Base-by-base conservation (phyloP, 2,329 filamentous ascomycete genomes). In the Epichloe hybrida region DNA sequence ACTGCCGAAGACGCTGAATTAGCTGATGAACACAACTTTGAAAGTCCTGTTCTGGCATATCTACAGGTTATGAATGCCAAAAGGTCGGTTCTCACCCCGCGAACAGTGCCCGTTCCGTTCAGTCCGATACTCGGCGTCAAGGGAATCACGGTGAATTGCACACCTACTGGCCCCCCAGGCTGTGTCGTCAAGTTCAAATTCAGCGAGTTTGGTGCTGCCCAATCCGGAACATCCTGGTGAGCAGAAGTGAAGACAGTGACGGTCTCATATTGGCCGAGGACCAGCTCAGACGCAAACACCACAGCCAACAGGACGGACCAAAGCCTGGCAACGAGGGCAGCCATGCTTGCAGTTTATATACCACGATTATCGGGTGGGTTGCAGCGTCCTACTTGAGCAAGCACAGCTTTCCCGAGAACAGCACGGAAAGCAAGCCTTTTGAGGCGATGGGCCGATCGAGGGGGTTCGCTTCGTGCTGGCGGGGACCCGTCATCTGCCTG, bases 121-220 rank as follows among this genome's bases (percentile, higher is more conserved):
- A 73, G 53, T 1, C 72, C 74, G 38, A 70, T 55, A 8, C 57
- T 62, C 39, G 56, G 49, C 0, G 72, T 76, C 52, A 75, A 62
- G 12, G 74, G 74, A 38, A 74, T 67, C 17, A 76, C 65, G 20
- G 65, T 64, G 54, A 70, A 74, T 15, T 70, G 58, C 38, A 66
- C 48, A 2, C 62, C 54, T 5, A 58, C 39, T 21, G 56, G 53
- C 4, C 61, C 61, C 60, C 58, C 57, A 9, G 62, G 53, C 20
- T 58, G 61, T 5, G 59, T 55, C 15, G 63, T 62, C 5, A 75
- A 55, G 40, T 62, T 61, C 46, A 77, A 62, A 41, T 68, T 64
- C 66, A 77, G 68, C 46, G 64, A 62, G 38, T 65, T 69, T 20
- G 63, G 59, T 3, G 59, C 50, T 49, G 69, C 65, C 69, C 68